Conservation (phyloP, 2,329 filamentous ascomycete genomes). For the Stemphylium vesicarium region DNA sequence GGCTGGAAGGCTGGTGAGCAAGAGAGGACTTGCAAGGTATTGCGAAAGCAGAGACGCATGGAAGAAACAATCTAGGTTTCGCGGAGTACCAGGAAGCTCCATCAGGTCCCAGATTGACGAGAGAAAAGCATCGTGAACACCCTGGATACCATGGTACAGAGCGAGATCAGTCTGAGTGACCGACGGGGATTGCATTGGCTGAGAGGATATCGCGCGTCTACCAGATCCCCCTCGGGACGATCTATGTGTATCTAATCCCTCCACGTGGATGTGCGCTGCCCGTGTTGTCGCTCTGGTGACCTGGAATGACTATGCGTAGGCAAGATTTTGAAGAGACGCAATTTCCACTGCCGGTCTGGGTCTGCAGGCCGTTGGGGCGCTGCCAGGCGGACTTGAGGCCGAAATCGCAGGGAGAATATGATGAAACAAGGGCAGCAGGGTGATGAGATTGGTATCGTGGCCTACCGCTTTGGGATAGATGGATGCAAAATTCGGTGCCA, state of each 20-base stretch:
- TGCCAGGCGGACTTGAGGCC: not conserved
- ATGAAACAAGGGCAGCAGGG: not conserved
- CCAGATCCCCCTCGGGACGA: slow-evolving; percentile 7
- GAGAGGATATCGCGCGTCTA: slow-evolving; percentile 1
- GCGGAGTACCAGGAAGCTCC: not conserved
- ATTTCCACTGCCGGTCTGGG: too few relatives aligned
- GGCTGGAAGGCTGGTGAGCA: not conserved
- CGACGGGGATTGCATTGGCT: slow-evolving; percentile 3
- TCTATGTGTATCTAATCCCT: slow-evolving; percentile 1
- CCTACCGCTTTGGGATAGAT: slow-evolving; percentile 1
- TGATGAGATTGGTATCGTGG: slow-evolving; percentile 1
- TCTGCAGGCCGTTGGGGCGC: not conserved
- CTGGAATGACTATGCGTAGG: not conserved
- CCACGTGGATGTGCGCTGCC: slow-evolving; percentile 8
- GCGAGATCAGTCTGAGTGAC: not conserved
- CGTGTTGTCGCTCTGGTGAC: not conserved
- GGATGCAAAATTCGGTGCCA: not conserved
- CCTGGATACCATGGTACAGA: slow-evolving; percentile 5
- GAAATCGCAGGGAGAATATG: not conserved
- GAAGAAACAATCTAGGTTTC: slow-evolving; percentile 10
- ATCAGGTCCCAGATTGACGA: slow-evolving; percentile 1
- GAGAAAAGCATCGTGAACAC: slow-evolving; percentile 1
- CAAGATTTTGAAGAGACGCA: too few relatives aligned
- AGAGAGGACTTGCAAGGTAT: not conserved
- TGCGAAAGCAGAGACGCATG: not conserved